These are phyloP conservation scores for Leccinum ochraceum DNA, from an alignment of 768 basidiomycete genomes.

Conservation along the genomic window DNA sequence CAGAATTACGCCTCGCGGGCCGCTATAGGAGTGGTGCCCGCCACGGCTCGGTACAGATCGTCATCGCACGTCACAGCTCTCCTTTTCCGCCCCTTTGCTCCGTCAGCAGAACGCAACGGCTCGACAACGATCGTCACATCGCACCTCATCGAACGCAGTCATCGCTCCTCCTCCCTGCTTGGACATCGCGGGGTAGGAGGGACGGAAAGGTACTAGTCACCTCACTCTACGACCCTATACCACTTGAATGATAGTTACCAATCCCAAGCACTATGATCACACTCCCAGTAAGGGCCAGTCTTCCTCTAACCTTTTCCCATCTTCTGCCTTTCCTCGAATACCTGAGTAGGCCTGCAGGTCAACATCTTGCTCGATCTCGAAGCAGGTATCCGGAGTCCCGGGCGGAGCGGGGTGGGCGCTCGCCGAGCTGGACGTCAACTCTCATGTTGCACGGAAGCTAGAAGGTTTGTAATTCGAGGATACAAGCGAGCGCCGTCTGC, in stretches of 20 bases:
- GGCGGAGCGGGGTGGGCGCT: not conserved
- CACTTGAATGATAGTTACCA: not conserved
- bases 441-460: not conserved
- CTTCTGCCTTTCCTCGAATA: not conserved
- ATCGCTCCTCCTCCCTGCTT: too few species aligned
- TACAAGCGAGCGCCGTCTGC: not conserved
- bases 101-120: too few species aligned
- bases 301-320: not conserved
- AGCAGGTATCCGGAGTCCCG: not conserved
- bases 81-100: too few species aligned
- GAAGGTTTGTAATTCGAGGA: not conserved
- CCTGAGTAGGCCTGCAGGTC: not conserved
- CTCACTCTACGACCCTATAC: too few species aligned
- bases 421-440: not conserved
- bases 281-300: not conserved
- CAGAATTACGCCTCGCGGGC: too few species aligned
- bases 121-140: too few species aligned
- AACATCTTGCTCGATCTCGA: not conserved
- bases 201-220: too few species aligned
- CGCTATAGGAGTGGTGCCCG: too few species aligned
- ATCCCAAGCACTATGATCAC: not conserved
- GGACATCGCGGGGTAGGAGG: too few species aligned
- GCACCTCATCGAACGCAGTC: too few species aligned
- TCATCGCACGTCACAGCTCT: too few species aligned
- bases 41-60: too few species aligned